phyloP scores from a whole-genome alignment of 2,329 filamentous ascomycete genomes.

The Curvularia sp. region DNA sequence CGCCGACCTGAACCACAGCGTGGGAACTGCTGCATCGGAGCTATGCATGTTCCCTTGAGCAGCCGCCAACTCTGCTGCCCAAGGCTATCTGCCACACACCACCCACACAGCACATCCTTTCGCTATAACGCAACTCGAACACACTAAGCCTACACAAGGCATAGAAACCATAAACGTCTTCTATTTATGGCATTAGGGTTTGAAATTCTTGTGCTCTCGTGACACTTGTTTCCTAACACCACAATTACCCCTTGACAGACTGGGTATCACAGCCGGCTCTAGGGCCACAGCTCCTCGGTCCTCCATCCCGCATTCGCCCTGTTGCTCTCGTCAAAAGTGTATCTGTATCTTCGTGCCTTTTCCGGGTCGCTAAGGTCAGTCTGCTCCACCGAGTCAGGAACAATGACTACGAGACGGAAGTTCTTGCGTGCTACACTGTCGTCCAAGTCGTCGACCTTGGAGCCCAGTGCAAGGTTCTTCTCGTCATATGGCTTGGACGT shows the following conservation, averaged over 20 bases:
- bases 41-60: constrained; percentile 7
- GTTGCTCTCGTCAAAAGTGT: constrained; percentile 63
- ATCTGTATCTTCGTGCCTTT: constrained; percentile 69
- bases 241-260: not conserved
- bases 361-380: constrained; percentile 74
- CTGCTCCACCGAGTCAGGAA: constrained; percentile 77
- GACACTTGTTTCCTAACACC: not conserved
- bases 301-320: constrained; percentile 63
- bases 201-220: constrained; percentile 2
- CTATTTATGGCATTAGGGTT: not conserved
- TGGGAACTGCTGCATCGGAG: constrained; percentile 23
- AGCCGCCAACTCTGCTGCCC: not conserved
- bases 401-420: constrained; percentile 87
- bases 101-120: constrained; percentile 7
- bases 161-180: not conserved
- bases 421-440: constrained; percentile 75
- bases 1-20: constrained; percentile 44
- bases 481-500: constrained; percentile 56
- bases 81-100: constrained; percentile 4
- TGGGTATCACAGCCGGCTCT: not conserved
- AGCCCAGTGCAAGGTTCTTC: constrained; percentile 58
- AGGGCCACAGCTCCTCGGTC: constrained; percentile 53
- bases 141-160: not conserved
- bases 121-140: not conserved
- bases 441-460: constrained; percentile 73